These are phyloP conservation scores for Thermochaetoides thermophila DNA, from an alignment of 495 filamentous ascomycete species.

Conservation along the genomic window DNA sequence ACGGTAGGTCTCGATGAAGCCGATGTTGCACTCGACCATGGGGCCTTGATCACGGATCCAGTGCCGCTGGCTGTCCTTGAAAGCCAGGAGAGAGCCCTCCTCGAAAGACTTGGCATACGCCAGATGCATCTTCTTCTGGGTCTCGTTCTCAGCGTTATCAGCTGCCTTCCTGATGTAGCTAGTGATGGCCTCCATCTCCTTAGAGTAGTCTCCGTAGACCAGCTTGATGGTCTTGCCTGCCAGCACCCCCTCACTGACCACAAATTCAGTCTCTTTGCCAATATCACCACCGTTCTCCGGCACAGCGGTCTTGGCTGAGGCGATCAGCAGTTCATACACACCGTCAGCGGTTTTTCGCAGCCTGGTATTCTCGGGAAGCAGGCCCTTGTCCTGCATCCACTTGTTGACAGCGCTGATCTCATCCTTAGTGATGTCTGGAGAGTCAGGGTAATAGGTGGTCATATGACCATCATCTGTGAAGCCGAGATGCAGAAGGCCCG, in stretches of 20 bases:
- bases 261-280: slow-evolving; percentile 49
- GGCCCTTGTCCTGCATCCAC: slow-evolving; percentile 59
- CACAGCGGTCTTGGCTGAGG: slow-evolving; percentile 41
- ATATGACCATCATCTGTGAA: slow-evolving; percentile 72
- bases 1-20: slow-evolving; percentile 92
- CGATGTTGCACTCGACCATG: slow-evolving; percentile 78
- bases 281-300: slow-evolving; percentile 51
- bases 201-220: slow-evolving; percentile 69
- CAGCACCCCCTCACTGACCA: slow-evolving; percentile 44
- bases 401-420: slow-evolving; percentile 62
- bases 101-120: slow-evolving; percentile 77
- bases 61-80: slow-evolving; percentile 77
- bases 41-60: slow-evolving; percentile 92
- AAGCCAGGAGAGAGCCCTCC: slow-evolving; percentile 69
- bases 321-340: slow-evolving; percentile 71
- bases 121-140: slow-evolving; percentile 68
- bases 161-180: slow-evolving; percentile 55
- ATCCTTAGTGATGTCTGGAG: slow-evolving; percentile 65
- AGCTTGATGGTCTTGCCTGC: slow-evolving; percentile 54
- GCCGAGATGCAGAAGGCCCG: slow-evolving; percentile 67
- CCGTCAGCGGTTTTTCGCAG: slow-evolving; percentile 57
- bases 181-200: slow-evolving; percentile 69
- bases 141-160: slow-evolving; percentile 67
- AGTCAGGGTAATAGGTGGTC: slow-evolving; percentile 86
- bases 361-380: slow-evolving; percentile 72